Conservation (phyloP, 331 rosid genomes). For the Cydonia oblonga region DNA sequence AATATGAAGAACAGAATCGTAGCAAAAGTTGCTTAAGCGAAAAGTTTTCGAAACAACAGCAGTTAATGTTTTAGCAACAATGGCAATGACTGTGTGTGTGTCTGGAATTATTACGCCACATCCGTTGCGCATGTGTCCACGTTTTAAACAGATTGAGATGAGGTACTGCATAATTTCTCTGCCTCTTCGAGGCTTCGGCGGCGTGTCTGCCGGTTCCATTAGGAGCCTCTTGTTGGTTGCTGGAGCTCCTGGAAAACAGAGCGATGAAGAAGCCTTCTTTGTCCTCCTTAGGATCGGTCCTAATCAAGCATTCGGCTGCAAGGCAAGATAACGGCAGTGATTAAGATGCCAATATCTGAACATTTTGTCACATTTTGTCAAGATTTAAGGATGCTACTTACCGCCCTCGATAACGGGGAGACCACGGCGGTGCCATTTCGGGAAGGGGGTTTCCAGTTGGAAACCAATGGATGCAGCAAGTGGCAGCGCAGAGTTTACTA, state of each 20-base stretch:
- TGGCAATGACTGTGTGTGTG: neutral
- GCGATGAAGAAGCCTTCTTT: constrained; percentile 92
- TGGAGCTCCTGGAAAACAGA: constrained; percentile 25
- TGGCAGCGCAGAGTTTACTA: constrained; percentile 49
- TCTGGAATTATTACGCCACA: neutral
- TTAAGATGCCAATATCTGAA: neutral
- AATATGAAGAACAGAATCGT: neutral
- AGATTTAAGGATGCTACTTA: constrained; percentile 15
- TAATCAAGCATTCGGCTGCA: constrained; percentile 50
- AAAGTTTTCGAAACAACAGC: no score
- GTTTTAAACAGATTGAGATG: constrained; percentile 19
- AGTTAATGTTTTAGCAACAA: neutral
- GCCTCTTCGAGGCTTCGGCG: neutral
- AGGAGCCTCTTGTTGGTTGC: neutral
- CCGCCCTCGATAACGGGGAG: constrained; percentile 64
- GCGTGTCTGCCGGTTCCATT: neutral
- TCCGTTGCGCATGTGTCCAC: constrained; percentile 16
- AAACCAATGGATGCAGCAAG: constrained; percentile 63
- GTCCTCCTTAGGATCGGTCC: constrained; percentile 58
- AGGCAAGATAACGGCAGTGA: neutral
- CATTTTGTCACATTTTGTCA: neutral
- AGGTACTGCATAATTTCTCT: neutral
- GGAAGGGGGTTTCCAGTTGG: constrained; percentile 55
- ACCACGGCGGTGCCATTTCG: constrained; percentile 69
- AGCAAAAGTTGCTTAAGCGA: no score